These are phyloP conservation scores for Diaporthe citri DNA, from an alignment of 2,329 filamentous ascomycete genomes.

Conservation along the genomic window DNA sequence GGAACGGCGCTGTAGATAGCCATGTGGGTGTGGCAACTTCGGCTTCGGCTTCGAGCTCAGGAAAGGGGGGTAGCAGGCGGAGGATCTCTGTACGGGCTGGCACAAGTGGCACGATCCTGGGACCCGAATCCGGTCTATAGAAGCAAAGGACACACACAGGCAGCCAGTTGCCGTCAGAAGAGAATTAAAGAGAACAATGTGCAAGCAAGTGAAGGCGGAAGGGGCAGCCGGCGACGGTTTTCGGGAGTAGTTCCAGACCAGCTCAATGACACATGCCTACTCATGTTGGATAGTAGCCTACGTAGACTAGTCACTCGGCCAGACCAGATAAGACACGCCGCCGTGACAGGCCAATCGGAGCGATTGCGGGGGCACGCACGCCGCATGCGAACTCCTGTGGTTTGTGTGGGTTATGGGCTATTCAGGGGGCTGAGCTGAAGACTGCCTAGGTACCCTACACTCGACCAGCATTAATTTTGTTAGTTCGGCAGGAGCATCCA, in stretches of 20 bases:
- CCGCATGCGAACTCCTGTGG: constrained; percentile 10
- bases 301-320: constrained; percentile 28
- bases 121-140: not conserved
- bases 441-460: not conserved
- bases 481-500: no score
- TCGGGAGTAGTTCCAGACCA: constrained; percentile 6
- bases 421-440: constrained; percentile 1
- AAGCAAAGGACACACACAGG: not conserved
- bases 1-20: constrained; percentile 52
- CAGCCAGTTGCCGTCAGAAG: not conserved
- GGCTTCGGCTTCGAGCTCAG: not conserved
- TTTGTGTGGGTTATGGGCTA: not conserved
- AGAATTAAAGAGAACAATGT: not conserved
- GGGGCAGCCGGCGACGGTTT: not conserved
- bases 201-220: not conserved
- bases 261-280: constrained; percentile 29
- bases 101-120: not conserved
- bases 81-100: not conserved
- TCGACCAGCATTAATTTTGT: no score
- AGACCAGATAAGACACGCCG: constrained; percentile 23
- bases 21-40: constrained; percentile 43
- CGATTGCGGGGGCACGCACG: constrained; percentile 5
- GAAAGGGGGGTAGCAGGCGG: not conserved
- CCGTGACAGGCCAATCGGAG: constrained; percentile 12
- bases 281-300: constrained; percentile 2